Base-by-base conservation (phyloP, 2,329 filamentous ascomycete genomes). In the Aspergillus pseudoviridinutans region DNA sequence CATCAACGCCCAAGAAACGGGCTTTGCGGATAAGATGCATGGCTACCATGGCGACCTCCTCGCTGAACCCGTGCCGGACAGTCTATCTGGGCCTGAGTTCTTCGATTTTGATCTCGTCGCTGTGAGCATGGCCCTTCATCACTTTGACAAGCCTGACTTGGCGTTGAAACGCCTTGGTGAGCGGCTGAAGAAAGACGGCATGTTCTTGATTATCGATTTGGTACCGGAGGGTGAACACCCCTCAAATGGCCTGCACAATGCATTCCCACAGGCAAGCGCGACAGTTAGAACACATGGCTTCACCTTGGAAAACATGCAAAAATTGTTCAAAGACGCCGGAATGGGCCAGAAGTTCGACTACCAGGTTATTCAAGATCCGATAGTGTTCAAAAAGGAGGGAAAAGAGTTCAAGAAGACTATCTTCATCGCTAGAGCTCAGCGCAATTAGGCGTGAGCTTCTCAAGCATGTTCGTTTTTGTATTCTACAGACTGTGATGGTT, bases 281-380 rank as follows among this genome's bases (percentile, higher is more conserved):
- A 87, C 85, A 0, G 81, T 92, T 22, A 82, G 81, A 32, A 86
- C 88, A 54, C 79, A 85, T 60, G 88, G 89, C 0, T 92, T 92
- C 71, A 81, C 79, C 1, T 75, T 84, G 68, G 79, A 81, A 10
- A 77, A 82, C 28, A 82, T 91, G 53, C 79, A 76, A 65, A 71
- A 74, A 24, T 80, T 90, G 62, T 91, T 90, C 65, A 78, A 81
- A 56, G 75, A 76, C n/a, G 88, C 88, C 0, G 88, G 88, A 0
- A 77, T 81, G 20, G 80, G 76, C 0, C 71, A 73, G 8, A 78
- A 78, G n/a, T 88, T 91, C 66, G 78, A 76, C 9, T 82, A 88
- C 55, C 72, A 81, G 64, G 74, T 81, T 17, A 66, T 88, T 57
- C 75, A 80, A 1, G 76, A 80, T 56, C 80, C 80, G 12, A 66